A percentile compares a stretch with the other conserved stretches of the same genome.
These are phyloP conservation scores for Monascus purpureus DNA, from an alignment of 495 filamentous ascomycete species.

Conservation along the genomic window DNA sequence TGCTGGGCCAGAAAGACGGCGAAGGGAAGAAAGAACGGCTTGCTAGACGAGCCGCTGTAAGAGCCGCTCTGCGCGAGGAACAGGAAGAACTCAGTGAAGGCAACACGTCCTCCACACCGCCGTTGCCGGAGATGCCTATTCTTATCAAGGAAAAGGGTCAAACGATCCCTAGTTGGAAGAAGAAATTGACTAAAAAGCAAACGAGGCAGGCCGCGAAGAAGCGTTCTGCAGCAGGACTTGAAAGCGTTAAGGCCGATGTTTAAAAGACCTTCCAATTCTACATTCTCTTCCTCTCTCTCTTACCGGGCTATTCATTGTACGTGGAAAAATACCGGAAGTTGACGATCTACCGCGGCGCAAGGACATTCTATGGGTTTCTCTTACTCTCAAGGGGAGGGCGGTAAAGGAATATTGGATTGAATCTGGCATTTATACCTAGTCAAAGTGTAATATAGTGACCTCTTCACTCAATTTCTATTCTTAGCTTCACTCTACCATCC, in stretches of 20 bases:
- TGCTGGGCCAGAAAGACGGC: slow-evolving; percentile 46
- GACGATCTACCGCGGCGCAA: too few relatives aligned
- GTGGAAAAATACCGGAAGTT: too few relatives aligned
- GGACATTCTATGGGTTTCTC: too few relatives aligned
- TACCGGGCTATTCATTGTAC: too few relatives aligned
- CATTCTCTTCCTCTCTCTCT: too few relatives aligned
- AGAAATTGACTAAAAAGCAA: slow-evolving; percentile 29
- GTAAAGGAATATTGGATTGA: too few relatives aligned
- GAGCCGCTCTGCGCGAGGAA: slow-evolving; percentile 14
- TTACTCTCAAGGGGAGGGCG: too few relatives aligned
- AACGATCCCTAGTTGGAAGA: slow-evolving; percentile 34
- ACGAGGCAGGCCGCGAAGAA: slow-evolving; percentile 27
- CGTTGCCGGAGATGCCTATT: slow-evolving; percentile 5
- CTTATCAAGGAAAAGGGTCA: slow-evolving; percentile 24
- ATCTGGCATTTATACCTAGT: too few relatives aligned
- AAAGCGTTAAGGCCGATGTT: slow-evolving; percentile 6
- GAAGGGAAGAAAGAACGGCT: slow-evolving; percentile 36
- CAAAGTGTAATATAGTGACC: too few relatives aligned
- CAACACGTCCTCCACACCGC: not conserved
- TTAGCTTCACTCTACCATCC: too few relatives aligned
- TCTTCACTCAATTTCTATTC: too few relatives aligned
- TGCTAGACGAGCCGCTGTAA: slow-evolving; percentile 20
- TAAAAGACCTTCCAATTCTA: slow-evolving; percentile 2
- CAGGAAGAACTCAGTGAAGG: slow-evolving; percentile 9
- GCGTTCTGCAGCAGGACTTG: slow-evolving; percentile 13